Percentiles rank a stretch among this genome's conserved stretches.
phyloP scores from a whole-genome alignment of 306 rosid species.

The Oxytropis ochrocephala region DNA sequence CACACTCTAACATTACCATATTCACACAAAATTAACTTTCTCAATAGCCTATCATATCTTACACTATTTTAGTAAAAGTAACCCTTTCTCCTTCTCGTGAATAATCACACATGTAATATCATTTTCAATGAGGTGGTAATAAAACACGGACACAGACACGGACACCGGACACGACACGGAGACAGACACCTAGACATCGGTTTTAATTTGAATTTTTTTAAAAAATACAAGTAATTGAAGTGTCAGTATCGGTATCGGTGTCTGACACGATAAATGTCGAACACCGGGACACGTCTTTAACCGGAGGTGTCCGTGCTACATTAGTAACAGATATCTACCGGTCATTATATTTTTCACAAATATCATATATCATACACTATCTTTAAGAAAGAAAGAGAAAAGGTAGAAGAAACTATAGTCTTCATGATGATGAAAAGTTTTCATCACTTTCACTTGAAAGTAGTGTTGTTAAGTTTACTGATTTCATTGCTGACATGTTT shows the following conservation, averaged over 20 bases:
- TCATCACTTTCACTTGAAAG: slow-evolving; percentile 1
- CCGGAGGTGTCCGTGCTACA: no score
- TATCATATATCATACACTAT: slow-evolving; percentile 16
- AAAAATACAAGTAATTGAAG: no score
- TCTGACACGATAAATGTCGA: no score
- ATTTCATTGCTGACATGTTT: slow-evolving; percentile 20
- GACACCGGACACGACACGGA: no score
- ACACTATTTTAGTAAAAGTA: slow-evolving; percentile 17
- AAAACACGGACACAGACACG: no score
- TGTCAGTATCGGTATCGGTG: no score
- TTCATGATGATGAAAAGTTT: slow-evolving; percentile 15
- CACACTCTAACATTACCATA: slow-evolving; percentile 17
- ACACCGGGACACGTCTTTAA: no score
- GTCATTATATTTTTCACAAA: slow-evolving; percentile 14
- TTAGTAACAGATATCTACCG: slow-evolving; percentile 20
- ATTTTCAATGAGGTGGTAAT: slow-evolving; percentile 23
- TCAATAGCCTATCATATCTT: neutral
- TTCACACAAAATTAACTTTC: slow-evolving; percentile 14
- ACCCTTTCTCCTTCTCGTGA: slow-evolving; percentile 16
- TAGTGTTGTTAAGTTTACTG: slow-evolving; percentile 10
- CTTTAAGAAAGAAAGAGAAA: neutral
- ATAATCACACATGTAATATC: slow-evolving; percentile 21
- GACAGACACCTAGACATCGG: no score
- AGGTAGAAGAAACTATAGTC: neutral
- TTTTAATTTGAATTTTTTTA: no score